Conservation (phyloP, 306 rosid species). For the Malus fusca region DNA sequence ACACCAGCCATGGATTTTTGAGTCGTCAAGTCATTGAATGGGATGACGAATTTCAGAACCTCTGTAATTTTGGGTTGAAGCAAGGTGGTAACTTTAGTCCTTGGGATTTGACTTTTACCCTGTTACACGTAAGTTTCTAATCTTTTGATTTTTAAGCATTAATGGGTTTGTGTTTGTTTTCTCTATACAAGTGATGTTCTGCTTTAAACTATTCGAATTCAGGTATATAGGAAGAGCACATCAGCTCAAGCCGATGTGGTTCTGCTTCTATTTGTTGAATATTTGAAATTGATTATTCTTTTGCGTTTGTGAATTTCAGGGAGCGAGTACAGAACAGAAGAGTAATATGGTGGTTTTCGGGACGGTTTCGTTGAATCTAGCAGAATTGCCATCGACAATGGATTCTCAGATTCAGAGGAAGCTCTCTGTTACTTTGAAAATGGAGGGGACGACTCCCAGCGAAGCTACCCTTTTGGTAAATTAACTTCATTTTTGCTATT, state of each 20-base stretch:
- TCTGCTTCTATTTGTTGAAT: not conserved
- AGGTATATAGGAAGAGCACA: not conserved
- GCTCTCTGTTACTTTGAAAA: conserved; percentile 42
- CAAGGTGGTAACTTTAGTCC: conserved; percentile 13
- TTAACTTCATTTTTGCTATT: not conserved
- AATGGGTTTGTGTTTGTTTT: not conserved
- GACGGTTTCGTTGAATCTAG: conserved; percentile 33
- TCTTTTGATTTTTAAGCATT: not conserved
- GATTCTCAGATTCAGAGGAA: conserved; percentile 27
- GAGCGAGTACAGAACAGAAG: conserved; percentile 18
- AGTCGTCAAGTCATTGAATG: conserved; percentile 19
- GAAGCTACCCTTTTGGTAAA: conserved; percentile 55
- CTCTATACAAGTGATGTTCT: not conserved
- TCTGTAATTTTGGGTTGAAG: conserved; percentile 14
- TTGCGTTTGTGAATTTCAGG: conserved; percentile 8
- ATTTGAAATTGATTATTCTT: not conserved
- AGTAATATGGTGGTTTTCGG: conserved; percentile 39
- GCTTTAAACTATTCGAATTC: not conserved
- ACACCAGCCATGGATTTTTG: conserved; percentile 9
- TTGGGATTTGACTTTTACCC: conserved; percentile 35
- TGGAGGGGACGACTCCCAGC: conserved; percentile 27
- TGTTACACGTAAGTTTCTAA: conserved; percentile 41
- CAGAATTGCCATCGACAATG: conserved; percentile 28
- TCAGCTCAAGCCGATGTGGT: no score
- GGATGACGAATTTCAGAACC: conserved; percentile 29